A percentile compares a stretch with the other conserved stretches of the same genome.
Conservation (phyloP, 208 protist genomes). For the Crithidia acanthocephali region DNA sequence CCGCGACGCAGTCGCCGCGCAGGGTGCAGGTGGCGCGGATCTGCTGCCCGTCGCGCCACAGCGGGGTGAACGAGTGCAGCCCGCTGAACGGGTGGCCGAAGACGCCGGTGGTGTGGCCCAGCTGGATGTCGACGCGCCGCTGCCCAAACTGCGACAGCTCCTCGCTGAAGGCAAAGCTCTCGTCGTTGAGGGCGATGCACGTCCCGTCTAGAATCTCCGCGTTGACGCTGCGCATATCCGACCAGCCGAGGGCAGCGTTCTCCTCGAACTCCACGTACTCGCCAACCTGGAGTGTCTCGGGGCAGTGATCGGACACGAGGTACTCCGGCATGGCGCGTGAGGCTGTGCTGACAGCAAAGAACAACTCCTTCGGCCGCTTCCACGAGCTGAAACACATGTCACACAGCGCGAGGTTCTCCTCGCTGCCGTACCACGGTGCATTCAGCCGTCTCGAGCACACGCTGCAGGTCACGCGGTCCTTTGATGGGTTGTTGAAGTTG, state of each 20-base stretch:
- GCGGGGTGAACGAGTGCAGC: conserved; percentile 67
- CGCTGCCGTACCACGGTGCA: conserved; percentile 69
- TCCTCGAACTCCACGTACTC: conserved; percentile 83
- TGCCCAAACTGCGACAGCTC: conserved; percentile 48
- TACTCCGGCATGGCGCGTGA: conserved; percentile 52
- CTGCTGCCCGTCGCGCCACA: conserved; percentile 67
- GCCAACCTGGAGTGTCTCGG: conserved; percentile 51
- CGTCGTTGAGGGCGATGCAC: conserved; percentile 55
- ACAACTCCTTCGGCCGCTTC: conserved; percentile 76
- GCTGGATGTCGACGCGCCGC: conserved; percentile 61
- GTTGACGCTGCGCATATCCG: conserved; percentile 71
- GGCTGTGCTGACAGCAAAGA: conserved; percentile 44
- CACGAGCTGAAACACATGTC: conserved; percentile 81
- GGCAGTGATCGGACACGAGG: conserved; percentile 61
- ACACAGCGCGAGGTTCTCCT: conserved; percentile 70
- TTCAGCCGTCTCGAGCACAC: conserved; percentile 34
- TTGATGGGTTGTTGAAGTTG: conserved; percentile 47
- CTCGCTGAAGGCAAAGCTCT: conserved; percentile 69
- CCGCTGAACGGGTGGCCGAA: conserved; percentile 79
- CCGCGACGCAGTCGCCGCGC: conserved; percentile 53
- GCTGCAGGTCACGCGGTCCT: conserved; percentile 26
- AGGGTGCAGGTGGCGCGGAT: conserved; percentile 38
- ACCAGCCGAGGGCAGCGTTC: conserved; percentile 72
- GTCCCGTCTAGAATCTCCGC: conserved; percentile 48
- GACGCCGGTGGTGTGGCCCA: conserved; percentile 75